phyloP scores from a whole-genome alignment of 495 filamentous ascomycete species.

The Parachaetomium inaequale region DNA sequence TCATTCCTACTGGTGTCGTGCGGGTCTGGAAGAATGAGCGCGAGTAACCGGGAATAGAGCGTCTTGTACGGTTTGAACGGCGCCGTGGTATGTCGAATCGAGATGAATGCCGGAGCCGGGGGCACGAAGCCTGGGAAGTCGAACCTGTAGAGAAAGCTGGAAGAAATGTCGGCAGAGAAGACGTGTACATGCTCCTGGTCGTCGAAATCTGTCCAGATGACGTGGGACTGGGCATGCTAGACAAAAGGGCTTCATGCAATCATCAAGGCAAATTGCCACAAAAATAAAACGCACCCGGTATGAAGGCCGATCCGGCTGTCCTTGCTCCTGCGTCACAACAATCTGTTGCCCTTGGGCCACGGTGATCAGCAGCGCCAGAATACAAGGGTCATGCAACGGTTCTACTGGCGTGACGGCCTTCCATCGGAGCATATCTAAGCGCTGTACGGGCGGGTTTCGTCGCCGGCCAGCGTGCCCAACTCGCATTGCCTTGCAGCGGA shows the following conservation, averaged over 20 bases:
- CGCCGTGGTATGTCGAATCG: neutral
- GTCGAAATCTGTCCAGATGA: neutral
- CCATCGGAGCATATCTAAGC: neutral
- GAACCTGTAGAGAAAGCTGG: neutral
- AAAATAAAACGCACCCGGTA: neutral
- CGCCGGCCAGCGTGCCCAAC: neutral
- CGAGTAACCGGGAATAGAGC: neutral
- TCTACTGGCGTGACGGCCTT: neutral
- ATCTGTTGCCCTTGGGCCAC: neutral
- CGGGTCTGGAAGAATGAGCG: neutral
- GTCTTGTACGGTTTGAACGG: neutral
- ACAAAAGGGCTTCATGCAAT: neutral
- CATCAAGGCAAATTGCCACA: neutral
- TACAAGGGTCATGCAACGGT: neutral
- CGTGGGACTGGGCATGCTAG: neutral
- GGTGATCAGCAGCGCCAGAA: neutral
- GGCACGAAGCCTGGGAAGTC: neutral
- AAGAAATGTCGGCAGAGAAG: neutral
- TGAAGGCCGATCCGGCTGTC: neutral
- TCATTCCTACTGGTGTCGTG: neutral
- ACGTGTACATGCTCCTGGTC: neutral
- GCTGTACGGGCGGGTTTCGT: neutral
- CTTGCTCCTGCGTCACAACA: neutral
- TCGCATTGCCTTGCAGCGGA: neutral
- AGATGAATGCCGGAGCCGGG: neutral